Conservation (phyloP, 2,329 filamentous ascomycete genomes). For the Cadophora sp. region DNA sequence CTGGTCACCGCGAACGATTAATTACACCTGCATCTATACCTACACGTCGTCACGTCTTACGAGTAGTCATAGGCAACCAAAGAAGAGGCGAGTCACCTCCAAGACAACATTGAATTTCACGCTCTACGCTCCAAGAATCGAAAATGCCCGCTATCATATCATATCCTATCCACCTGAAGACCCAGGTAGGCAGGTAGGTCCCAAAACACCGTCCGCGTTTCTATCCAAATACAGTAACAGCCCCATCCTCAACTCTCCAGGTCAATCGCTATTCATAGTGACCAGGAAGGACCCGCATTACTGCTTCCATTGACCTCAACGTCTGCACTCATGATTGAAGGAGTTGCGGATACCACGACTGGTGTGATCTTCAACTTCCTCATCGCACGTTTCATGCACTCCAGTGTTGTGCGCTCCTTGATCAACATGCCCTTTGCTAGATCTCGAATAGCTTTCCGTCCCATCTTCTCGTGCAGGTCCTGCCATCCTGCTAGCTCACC, state of each 20-base stretch:
- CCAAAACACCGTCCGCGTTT: slow-evolving; percentile 2
- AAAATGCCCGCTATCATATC: slow-evolving; percentile 3
- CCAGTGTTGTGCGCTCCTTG: slow-evolving; percentile 78
- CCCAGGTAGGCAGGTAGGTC: neutral
- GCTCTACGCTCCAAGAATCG: slow-evolving; percentile 6
- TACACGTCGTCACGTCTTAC: too few species aligned
- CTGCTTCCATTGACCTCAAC: slow-evolving; percentile 22
- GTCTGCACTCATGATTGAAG: slow-evolving; percentile 16
- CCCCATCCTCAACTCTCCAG: neutral
- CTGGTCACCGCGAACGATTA: too few species aligned
- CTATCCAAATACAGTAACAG: slow-evolving; percentile 12
- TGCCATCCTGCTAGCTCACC: slow-evolving; percentile 94
- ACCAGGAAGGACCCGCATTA: slow-evolving; percentile 10
- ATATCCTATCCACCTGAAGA: neutral
- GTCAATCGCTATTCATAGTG: slow-evolving; percentile 7
- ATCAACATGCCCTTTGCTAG: slow-evolving; percentile 82
- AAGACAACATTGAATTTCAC: slow-evolving; percentile 3
- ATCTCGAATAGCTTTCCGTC: slow-evolving; percentile 74
- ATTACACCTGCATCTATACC: too few species aligned
- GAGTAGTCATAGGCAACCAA: neutral
- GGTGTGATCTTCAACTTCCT: slow-evolving; percentile 49
- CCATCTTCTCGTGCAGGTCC: slow-evolving; percentile 82
- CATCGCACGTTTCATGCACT: slow-evolving; percentile 80
- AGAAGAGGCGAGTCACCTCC: neutral
- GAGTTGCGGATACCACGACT: neutral